Percentiles rank a stretch among this genome's conserved stretches.
These are phyloP conservation scores for Penicillium verhagenii DNA, from an alignment of 495 filamentous ascomycete species.

Conservation along the genomic window DNA sequence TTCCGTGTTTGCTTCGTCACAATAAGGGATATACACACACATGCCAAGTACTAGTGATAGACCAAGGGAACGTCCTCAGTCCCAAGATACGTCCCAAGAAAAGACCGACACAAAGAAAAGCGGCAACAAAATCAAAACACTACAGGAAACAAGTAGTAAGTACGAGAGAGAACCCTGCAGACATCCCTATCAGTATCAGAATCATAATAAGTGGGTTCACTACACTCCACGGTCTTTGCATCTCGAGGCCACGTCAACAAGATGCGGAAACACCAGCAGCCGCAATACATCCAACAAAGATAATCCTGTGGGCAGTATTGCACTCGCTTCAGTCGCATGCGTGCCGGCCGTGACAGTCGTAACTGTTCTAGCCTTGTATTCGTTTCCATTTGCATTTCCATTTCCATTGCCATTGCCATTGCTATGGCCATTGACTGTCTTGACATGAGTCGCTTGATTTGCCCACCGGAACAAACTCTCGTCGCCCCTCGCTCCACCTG, in stretches of 20 bases:
- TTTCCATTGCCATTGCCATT: background rate
- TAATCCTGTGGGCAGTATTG: constrained; percentile 19
- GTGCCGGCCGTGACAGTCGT: constrained; percentile 72
- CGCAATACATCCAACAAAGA: constrained; percentile 14
- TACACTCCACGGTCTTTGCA: background rate
- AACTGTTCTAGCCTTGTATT: constrained; percentile 31
- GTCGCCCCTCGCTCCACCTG: constrained; percentile 77
- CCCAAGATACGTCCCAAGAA: too few species aligned
- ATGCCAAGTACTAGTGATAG: background rate
- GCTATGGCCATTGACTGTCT: constrained; percentile 32
- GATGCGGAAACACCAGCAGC: constrained; percentile 3
- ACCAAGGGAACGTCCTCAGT: background rate
- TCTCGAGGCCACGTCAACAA: constrained; percentile 1
- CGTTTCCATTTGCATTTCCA: background rate
- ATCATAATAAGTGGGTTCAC: background rate
- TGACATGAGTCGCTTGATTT: constrained; percentile 51
- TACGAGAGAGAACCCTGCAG: background rate
- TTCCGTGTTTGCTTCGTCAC: background rate
- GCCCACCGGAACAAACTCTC: constrained; percentile 88
- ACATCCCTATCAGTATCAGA: background rate
- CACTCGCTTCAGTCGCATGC: constrained; percentile 29
- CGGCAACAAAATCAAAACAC: background rate
- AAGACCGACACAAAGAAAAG: background rate
- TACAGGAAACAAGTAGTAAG: background rate
- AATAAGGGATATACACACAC: background rate